These are phyloP conservation scores for Neurospora sp. DNA, from an alignment of 495 filamentous ascomycete species.

Conservation along the genomic window DNA sequence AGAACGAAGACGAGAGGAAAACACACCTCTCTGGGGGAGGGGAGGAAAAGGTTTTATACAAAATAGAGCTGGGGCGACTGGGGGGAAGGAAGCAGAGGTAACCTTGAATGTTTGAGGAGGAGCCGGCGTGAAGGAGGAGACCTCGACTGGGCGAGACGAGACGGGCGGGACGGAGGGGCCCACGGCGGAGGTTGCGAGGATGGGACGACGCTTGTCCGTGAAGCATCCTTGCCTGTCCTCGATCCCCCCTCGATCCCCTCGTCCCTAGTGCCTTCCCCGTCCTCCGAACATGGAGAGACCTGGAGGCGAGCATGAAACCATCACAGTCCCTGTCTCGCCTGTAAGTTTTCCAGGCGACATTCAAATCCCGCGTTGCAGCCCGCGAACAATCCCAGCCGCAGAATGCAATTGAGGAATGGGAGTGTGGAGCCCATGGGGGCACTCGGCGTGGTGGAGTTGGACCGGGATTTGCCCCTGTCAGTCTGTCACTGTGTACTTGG, in stretches of 20 bases:
- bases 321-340: background rate
- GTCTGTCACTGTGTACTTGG: background rate
- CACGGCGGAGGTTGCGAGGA: background rate
- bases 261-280: background rate
- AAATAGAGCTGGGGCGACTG: background rate
- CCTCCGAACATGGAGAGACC: background rate
- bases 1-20: background rate
- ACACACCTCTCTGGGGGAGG: slow-evolving; percentile 1
- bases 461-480: background rate
- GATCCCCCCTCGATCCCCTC: background rate
- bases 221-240: background rate
- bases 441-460: background rate
- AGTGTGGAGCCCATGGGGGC: background rate
- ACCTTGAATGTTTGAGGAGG: background rate
- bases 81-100: slow-evolving; percentile 1
- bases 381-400: background rate
- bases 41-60: slow-evolving; percentile 2
- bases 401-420: background rate
- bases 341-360: background rate
- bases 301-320: background rate
- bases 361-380: background rate
- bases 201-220: background rate
- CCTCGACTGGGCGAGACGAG: slow-evolving; percentile 3
- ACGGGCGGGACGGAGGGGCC: background rate
- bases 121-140: background rate